Conservation (phyloP, 306 rosid genomes). For the Morella rubra region DNA sequence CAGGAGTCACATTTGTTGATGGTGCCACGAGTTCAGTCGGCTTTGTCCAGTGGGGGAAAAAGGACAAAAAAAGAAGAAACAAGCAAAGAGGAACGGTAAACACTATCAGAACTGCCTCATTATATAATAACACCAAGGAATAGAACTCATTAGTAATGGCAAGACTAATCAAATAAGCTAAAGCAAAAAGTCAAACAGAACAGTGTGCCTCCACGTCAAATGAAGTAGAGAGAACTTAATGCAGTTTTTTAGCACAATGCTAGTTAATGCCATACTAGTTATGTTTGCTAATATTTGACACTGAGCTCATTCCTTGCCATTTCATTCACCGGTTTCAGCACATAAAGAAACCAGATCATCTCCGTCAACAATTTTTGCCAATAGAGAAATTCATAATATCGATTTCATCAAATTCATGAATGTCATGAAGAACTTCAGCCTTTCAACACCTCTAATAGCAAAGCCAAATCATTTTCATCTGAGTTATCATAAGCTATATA, state of each 20-base stretch:
- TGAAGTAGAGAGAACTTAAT: not conserved
- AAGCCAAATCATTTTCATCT: not conserved
- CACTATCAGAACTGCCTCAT: constrained; percentile 28
- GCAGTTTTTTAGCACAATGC: not conserved
- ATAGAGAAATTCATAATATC: not conserved
- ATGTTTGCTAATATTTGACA: not conserved
- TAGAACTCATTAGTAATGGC: constrained; percentile 5
- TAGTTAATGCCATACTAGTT: not conserved
- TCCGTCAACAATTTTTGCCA: not conserved
- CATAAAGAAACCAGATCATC: not conserved
- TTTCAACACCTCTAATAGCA: not conserved
- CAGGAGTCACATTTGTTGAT: constrained; percentile 39
- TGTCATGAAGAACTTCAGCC: not conserved
- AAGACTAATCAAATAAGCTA: not conserved
- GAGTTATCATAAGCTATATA: not conserved
- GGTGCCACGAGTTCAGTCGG: constrained; percentile 72
- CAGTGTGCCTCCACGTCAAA: not conserved
- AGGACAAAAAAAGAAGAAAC: not conserved
- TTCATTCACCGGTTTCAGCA: not conserved
- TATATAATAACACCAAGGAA: constrained; percentile 15
- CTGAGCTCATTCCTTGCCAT: not conserved
- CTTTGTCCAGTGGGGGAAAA: constrained; percentile 30
- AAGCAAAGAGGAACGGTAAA: not conserved
- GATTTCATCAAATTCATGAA: too few relatives aligned
- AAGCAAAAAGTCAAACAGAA: not conserved